A percentile compares a stretch with the other conserved stretches of the same genome.
These are phyloP conservation scores for Colletotrichum cuscutae DNA, from an alignment of 2,329 filamentous ascomycete species.

Conservation along the genomic window DNA sequence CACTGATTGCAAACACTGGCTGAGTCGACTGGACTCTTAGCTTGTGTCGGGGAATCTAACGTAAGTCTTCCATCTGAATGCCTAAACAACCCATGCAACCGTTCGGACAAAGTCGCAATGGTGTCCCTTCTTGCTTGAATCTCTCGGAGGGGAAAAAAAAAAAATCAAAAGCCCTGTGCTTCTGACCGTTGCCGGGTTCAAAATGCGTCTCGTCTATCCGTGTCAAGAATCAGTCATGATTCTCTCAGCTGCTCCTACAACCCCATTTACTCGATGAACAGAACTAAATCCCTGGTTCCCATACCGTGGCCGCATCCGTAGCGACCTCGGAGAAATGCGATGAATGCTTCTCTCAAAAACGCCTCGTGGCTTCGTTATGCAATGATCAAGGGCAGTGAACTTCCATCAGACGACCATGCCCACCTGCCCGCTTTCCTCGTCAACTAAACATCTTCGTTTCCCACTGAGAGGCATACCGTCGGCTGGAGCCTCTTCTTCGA, in stretches of 20 bases:
- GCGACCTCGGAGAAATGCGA: neutral
- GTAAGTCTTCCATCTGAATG: neutral
- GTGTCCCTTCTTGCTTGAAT: neutral
- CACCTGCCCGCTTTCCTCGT: conserved; percentile 35
- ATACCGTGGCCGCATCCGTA: neutral
- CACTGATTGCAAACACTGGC: neutral
- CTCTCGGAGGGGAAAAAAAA: neutral
- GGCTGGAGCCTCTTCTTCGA: conserved; percentile 48
- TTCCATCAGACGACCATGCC: conserved; percentile 31
- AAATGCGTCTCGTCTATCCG: conserved; percentile 18
- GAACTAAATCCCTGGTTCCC: neutral
- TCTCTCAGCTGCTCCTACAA: conserved; percentile 16
- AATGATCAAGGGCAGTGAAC: conserved; percentile 28
- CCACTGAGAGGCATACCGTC: conserved; percentile 43
- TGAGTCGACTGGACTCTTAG: neutral
- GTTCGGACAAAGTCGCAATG: neutral
- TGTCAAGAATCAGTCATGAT: neutral
- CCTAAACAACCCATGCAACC: neutral
- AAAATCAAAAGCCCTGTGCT: neutral
- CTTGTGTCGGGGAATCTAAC: neutral
- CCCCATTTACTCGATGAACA: conserved; percentile 16
- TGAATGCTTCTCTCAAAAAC: conserved; percentile 22
- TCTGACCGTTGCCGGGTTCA: conserved; percentile 5
- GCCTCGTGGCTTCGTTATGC: conserved; percentile 34
- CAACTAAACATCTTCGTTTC: conserved; percentile 49